Percentiles rank a stretch among this genome's conserved stretches.
These are phyloP conservation scores for Talaromyces trachyspermus DNA, from an alignment of 495 filamentous ascomycete species.

Conservation along the genomic window DNA sequence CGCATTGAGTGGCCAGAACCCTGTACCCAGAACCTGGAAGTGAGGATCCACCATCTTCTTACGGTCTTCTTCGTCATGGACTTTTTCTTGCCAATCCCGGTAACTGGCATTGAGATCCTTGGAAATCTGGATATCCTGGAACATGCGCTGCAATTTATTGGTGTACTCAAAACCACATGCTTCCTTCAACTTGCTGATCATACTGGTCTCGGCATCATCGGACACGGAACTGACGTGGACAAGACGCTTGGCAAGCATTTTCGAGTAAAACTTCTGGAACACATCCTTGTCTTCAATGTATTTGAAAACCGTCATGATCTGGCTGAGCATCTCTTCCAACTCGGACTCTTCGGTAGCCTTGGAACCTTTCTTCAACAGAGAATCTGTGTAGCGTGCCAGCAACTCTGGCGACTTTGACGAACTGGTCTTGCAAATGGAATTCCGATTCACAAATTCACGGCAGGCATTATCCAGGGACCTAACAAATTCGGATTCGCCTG, in stretches of 20 bases:
- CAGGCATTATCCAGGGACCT: slow-evolving; percentile 95
- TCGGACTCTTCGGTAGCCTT: slow-evolving; percentile 88
- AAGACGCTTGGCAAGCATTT: slow-evolving; percentile 88
- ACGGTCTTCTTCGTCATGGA: slow-evolving; percentile 53
- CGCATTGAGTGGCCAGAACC: slow-evolving; percentile 90
- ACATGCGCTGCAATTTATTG: slow-evolving; percentile 99
- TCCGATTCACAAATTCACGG: slow-evolving; percentile 95
- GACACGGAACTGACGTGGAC: slow-evolving; percentile 92
- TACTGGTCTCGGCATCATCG: slow-evolving; percentile 95
- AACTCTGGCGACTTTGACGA: slow-evolving; percentile 91
- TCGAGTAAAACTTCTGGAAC: slow-evolving; percentile 98
- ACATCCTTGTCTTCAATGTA: slow-evolving; percentile 99
- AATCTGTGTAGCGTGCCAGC: slow-evolving; percentile 93
- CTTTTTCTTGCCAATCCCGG: slow-evolving; percentile 59
- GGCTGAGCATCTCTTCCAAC: slow-evolving; percentile 80
- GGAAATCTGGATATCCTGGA: slow-evolving; percentile 98
- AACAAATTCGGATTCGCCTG: slow-evolving; percentile 93
- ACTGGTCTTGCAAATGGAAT: slow-evolving; percentile 85
- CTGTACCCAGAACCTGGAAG: slow-evolving; percentile 87
- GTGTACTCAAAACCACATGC: slow-evolving; percentile 98
- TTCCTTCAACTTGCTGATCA: slow-evolving; percentile 99
- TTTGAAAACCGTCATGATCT: slow-evolving; percentile 99
- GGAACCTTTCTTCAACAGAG: slow-evolving; percentile 84
- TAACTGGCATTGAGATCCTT: slow-evolving; percentile 90
- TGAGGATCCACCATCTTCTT: slow-evolving; percentile 62